A percentile compares a stretch with the other conserved stretches of the same genome.
Conservation (phyloP, 2,329 filamentous ascomycete genomes). For the Fusarium chaquense region DNA sequence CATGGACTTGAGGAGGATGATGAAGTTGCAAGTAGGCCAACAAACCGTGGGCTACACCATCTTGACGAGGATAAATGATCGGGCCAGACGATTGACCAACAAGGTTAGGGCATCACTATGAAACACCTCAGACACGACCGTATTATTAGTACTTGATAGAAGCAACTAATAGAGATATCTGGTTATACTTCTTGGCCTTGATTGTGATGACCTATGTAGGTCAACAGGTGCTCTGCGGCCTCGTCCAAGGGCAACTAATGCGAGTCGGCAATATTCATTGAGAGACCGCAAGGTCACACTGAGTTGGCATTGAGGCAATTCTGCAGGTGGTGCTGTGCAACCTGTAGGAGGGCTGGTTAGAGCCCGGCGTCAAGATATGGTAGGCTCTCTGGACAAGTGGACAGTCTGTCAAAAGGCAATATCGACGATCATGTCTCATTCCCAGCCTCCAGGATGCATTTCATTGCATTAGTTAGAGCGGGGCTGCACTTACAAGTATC, state of each 20-base stretch:
- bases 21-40: slow-evolving; percentile 7
- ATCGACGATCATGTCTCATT: slow-evolving; percentile 5
- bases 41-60: slow-evolving; percentile 24
- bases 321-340: not conserved
- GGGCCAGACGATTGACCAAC: not conserved
- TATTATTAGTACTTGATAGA: slow-evolving; percentile 35
- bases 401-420: not conserved
- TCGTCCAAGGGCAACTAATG: not conserved
- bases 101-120: slow-evolving; percentile 9
- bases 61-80: slow-evolving; percentile 33
- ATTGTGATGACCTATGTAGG: not conserved
- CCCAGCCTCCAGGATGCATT: slow-evolving; percentile 38
- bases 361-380: not conserved
- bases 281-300: slow-evolving; percentile 5
- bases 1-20: slow-evolving; percentile 38
- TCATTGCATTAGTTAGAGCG: slow-evolving; percentile 30
- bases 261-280: not conserved
- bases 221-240: not conserved
- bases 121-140: slow-evolving; percentile 31
- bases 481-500: slow-evolving; percentile 19
- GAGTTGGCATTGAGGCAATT: slow-evolving; percentile 26
- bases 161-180: slow-evolving; percentile 30
- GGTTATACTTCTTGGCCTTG: slow-evolving; percentile 1
- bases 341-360: not conserved
- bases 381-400: not conserved